Conservation (phyloP, 2,329 filamentous ascomycete genomes). For the Rhexocercosporidium sp. region DNA sequence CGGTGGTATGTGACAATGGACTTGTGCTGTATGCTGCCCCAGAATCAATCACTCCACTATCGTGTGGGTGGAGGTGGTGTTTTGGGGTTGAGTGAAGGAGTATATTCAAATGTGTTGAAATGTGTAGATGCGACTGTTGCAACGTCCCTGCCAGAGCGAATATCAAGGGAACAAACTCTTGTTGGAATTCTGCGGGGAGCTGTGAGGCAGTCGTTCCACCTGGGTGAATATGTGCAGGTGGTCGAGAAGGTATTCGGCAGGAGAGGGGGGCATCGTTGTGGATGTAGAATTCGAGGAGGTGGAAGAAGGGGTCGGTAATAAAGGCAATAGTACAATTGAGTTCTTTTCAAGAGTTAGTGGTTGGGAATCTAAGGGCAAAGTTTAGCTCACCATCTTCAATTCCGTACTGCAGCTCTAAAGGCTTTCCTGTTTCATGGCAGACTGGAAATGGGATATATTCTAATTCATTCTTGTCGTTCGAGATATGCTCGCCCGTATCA, state of each 20-base stretch:
- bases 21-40: slow-evolving; percentile 87
- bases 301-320: slow-evolving; percentile 81
- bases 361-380: background rate
- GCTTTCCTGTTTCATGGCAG: slow-evolving; percentile 85
- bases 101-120: slow-evolving; percentile 88
- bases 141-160: slow-evolving; percentile 89
- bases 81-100: slow-evolving; percentile 72
- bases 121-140: slow-evolving; percentile 87
- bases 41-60: slow-evolving; percentile 82
- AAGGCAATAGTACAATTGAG: slow-evolving; percentile 83
- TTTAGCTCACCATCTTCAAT: slow-evolving; percentile 56
- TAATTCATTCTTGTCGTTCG: slow-evolving; percentile 78
- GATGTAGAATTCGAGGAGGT: slow-evolving; percentile 95
- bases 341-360: slow-evolving; percentile 53
- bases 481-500: slow-evolving; percentile 89
- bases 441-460: slow-evolving; percentile 90
- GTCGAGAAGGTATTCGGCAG: slow-evolving; percentile 85
- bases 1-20: slow-evolving; percentile 62
- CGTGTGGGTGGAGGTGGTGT: slow-evolving; percentile 65
- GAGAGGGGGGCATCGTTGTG: slow-evolving; percentile 93
- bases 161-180: slow-evolving; percentile 80
- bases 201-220: slow-evolving; percentile 46
- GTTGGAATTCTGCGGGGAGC: slow-evolving; percentile 42
- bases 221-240: slow-evolving; percentile 55
- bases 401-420: slow-evolving; percentile 87